Evolutionary conservation across 2,329 filamentous ascomycete genomes (phyloP), one percentile per base, ranked within the genome.

Genomic region (Fusarium tuaranense): DNA sequence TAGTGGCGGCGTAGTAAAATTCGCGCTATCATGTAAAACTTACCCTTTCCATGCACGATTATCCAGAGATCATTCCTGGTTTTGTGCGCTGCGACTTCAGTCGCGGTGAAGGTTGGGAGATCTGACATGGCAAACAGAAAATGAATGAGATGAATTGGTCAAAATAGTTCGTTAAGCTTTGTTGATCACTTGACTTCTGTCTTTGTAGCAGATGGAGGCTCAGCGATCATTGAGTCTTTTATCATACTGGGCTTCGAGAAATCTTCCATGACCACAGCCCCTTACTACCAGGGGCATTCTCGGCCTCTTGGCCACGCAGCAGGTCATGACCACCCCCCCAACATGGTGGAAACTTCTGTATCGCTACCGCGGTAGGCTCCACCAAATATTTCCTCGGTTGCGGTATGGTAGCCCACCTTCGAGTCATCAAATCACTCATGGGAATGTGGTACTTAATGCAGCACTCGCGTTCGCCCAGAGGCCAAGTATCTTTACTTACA

Each of bases 41-140:
- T 80, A 88, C 88, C 87, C 82, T 90, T 84, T 46, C 88, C 88
- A 58, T 90, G 87, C 34, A 92, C 85, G 20, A 86, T 81, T 76
- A 91, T 84, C 89, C 89, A 91, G 16, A 86, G 78, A 77, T 90
- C 87, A 9, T 82, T 79, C 10, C 81, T 80, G 13, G 75, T 84
- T 58, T 85, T 88, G 78, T 91, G 89, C 27, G 80, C 80, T 10
- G 86, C 86, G 30, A 91, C 83, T 51, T 88, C 83, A 67, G 83
- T 83, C 34, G 80, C 72, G 53, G 78, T 78, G 68, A 77, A 81
- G 20, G 73, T 71, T 13, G 46, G 39, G 10, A 27, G 38, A 6
- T 27, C 44, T 27, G 72, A 74, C 46, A 58, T 61, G 69, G 70
- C 70, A 62, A 58, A 65, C 41, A 20, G 3, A 22, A 44, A 20